These are phyloP conservation scores for Sarocladium oryzae DNA, from an alignment of 2,329 filamentous ascomycete genomes.

Conservation along the genomic window DNA sequence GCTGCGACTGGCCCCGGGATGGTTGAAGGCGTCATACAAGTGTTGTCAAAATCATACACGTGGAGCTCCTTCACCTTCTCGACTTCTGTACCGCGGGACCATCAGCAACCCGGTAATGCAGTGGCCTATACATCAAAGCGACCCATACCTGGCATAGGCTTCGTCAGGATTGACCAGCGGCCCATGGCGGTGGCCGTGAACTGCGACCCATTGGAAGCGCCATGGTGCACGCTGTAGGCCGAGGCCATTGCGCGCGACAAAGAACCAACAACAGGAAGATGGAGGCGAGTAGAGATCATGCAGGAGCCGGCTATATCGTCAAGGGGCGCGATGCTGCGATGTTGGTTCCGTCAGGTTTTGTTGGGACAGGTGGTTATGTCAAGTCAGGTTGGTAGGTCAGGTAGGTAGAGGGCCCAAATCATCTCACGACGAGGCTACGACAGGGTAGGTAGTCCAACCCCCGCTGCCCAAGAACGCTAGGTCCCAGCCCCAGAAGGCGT, in stretches of 20 bases:
- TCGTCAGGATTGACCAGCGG: constrained; percentile 76
- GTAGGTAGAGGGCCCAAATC: not conserved
- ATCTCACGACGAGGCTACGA: not conserved
- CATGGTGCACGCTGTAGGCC: constrained; percentile 31
- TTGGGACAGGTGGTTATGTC: not conserved
- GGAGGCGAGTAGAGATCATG: constrained; percentile 20
- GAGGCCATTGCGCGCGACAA: constrained; percentile 31
- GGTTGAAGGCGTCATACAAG: constrained; percentile 48
- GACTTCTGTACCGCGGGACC: constrained; percentile 36
- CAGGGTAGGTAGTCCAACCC: not conserved
- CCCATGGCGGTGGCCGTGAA: constrained; percentile 67
- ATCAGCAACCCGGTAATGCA: not conserved
- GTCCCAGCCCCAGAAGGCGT: too few relatives aligned
- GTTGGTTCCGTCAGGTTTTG: not conserved
- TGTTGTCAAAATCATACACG: constrained; percentile 98
- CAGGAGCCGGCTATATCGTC: constrained; percentile 9
- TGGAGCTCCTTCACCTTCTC: constrained; percentile 73
- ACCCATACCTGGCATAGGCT: constrained; percentile 58
- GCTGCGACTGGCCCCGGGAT: not conserved
- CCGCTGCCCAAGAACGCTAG: too few relatives aligned
- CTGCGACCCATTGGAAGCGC: constrained; percentile 24
- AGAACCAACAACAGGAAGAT: constrained; percentile 14
- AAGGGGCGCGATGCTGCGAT: too few relatives aligned
- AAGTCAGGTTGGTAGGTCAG: not conserved
- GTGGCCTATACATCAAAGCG: not conserved